A percentile compares a stretch with the other conserved stretches of the same genome.
phyloP scores from a whole-genome alignment of 1,284 basidiomycete species.

The Naganishia albida region DNA sequence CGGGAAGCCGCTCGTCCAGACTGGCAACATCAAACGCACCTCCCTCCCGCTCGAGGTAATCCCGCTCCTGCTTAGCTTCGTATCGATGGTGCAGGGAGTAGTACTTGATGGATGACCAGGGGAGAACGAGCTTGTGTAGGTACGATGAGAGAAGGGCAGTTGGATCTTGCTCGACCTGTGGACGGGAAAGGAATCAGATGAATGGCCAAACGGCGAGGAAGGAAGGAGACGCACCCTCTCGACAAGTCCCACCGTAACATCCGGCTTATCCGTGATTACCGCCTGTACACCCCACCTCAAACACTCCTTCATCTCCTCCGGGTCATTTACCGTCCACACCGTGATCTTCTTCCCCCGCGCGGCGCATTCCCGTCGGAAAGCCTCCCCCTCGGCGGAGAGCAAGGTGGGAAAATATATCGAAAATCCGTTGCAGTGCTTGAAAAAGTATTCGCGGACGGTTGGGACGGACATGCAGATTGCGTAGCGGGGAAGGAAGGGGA shows the following conservation, averaged over 20 bases:
- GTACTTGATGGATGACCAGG: slow-evolving; percentile 38
- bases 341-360: slow-evolving; percentile 78
- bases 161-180: slow-evolving; percentile 28
- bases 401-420: slow-evolving; percentile 78
- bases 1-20: not conserved
- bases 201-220: not conserved
- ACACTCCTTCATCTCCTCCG: slow-evolving; percentile 92
- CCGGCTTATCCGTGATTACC: slow-evolving; percentile 76
- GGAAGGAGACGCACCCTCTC: slow-evolving; percentile 40
- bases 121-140: slow-evolving; percentile 20
- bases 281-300: slow-evolving; percentile 86
- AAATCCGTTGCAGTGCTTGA: slow-evolving; percentile 84
- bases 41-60: slow-evolving; percentile 52
- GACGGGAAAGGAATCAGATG: not conserved
- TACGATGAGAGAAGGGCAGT: slow-evolving; percentile 26
- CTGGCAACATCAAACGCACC: slow-evolving; percentile 40
- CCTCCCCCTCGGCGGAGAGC: slow-evolving; percentile 66
- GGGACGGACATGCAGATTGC: slow-evolving; percentile 71
- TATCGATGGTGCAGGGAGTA: slow-evolving; percentile 41
- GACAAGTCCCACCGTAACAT: slow-evolving; percentile 46
- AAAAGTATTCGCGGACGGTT: slow-evolving; percentile 83
- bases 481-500: slow-evolving; percentile 81
- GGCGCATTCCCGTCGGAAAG: slow-evolving; percentile 78
- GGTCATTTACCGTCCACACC: slow-evolving; percentile 96
- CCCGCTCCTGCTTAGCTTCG: slow-evolving; percentile 45